Base-by-base conservation (phyloP, 257 asterid species). In the Penstemon davidsonii region DNA sequence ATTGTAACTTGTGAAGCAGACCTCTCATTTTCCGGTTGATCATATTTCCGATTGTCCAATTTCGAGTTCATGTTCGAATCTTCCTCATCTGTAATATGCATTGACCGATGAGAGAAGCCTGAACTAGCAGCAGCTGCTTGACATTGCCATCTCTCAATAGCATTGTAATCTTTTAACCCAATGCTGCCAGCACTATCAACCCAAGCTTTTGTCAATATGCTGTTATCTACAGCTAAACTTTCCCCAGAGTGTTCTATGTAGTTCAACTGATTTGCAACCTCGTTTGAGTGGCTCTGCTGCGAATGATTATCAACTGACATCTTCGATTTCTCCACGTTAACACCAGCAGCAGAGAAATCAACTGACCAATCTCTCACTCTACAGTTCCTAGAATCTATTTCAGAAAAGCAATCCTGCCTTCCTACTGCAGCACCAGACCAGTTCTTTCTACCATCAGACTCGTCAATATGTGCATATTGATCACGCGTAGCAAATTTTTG, bases 101-200 rank as follows among this genome's bases (percentile, higher is more conserved):
- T 70, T 61, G 83, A 66, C 66, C 85, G 90, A 64, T 78, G 84
- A 69, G 87, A 84, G 78, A 82, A 87, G 74, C 87, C 93, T 42
- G 95, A 91, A 82, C 86, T 87, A 75, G 98, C 99, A 56, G 96
- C 99, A 64, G 97, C 96, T 72, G 99, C 98, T 77, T 94, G 98
- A 69, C 95, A 88, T 78, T 94, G 99, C 99, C 99, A 94, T 84
- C 97, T 91, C 75, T 91, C 98, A 68, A 94, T 94, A 73, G 97
- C 96, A 80, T 77, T 89, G 90, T 87, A 91, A 76, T 91, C 98
- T 80, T 91, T 94, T 64, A 84, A 80, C 67, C 95, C 99, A 45
- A 75, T 81, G 78, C 92, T 93, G 64, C 91, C 97, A 56, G 87
- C 89, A 77, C 92, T 83, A 79, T 91, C 96, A 69, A 94, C 96